Evolutionary conservation across 306 rosid genomes (phyloP).

Genomic region (Cucurbita ficifolia): DNA sequence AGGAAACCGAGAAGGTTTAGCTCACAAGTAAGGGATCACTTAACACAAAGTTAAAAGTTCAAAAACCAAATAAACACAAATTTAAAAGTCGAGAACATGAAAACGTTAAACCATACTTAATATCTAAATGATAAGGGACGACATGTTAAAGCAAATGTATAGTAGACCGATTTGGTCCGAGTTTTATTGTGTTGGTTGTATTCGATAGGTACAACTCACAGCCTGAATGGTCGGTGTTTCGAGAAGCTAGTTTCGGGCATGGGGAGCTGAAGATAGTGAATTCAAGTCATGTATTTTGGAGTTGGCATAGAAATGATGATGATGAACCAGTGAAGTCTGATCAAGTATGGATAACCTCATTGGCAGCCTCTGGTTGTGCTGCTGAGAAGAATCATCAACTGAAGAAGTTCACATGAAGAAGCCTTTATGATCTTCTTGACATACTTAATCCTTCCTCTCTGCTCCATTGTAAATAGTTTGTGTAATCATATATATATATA

Average conservation of each 20-base stretch:
- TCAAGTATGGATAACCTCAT: slow-evolving; percentile 69
- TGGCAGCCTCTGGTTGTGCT: slow-evolving; percentile 47
- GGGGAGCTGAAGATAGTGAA: slow-evolving; percentile 69
- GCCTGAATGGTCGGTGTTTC: slow-evolving; percentile 81
- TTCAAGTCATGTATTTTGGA: slow-evolving; percentile 75
- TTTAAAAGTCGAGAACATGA: neutral
- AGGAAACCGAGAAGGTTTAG: slow-evolving; percentile 86
- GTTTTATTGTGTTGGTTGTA: neutral
- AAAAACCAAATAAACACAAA: no score
- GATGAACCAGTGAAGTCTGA: slow-evolving; percentile 82
- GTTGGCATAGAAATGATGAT: slow-evolving; percentile 90
- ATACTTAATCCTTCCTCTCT: neutral
- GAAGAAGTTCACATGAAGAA: slow-evolving; percentile 30
- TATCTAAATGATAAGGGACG: neutral
- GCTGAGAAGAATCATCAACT: slow-evolving; percentile 30
- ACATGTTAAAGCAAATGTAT: neutral
- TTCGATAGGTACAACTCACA: slow-evolving; percentile 55
- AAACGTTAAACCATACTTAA: neutral
- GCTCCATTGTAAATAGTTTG: neutral
- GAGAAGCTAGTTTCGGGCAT: slow-evolving; percentile 87
- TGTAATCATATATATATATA: neutral
- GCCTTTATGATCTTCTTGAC: slow-evolving; percentile 15
- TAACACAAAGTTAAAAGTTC: no score
- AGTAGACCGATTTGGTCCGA: neutral
- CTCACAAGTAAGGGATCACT: slow-evolving; percentile 32